A percentile compares a stretch with the other conserved stretches of the same genome.
phyloP scores from a whole-genome alignment of 768 basidiomycete species.

The Phylloporus sp. region DNA sequence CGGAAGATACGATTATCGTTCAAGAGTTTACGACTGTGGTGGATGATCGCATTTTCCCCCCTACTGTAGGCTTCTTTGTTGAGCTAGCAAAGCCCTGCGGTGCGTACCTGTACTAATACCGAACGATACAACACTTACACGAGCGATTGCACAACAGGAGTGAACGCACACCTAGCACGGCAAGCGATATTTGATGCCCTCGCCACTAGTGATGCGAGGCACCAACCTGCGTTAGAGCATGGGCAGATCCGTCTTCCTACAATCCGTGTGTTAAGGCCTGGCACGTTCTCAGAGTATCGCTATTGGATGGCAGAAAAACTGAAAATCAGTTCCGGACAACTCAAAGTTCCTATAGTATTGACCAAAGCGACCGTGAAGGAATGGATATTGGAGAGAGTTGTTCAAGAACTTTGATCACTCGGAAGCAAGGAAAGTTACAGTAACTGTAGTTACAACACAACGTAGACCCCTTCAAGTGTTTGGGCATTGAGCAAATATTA shows the following conservation, averaged over 20 bases:
- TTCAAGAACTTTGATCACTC: conserved; percentile 9
- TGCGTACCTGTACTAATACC: not conserved
- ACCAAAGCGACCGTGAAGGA: not conserved
- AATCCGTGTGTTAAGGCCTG: conserved; percentile 16
- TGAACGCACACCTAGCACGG: not conserved
- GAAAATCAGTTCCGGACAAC: conserved; percentile 4
- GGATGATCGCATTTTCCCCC: conserved; percentile 7
- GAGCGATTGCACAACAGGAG: conserved; percentile 2
- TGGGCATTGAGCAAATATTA: too few species aligned
- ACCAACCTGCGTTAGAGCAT: not conserved
- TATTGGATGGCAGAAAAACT: conserved; percentile 4
- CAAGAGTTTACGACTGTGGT: conserved; percentile 14
- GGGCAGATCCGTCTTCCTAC: conserved; percentile 13
- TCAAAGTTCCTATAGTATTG: conserved; percentile 14
- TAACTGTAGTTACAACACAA: too few species aligned
- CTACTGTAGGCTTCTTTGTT: conserved; percentile 13
- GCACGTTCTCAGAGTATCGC: conserved; percentile 20
- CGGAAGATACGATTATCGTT: conserved; percentile 2
- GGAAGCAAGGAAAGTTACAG: too few species aligned
- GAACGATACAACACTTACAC: not conserved
- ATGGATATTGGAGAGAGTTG: conserved; percentile 18
- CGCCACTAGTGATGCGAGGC: not conserved
- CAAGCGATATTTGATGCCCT: conserved; percentile 11
- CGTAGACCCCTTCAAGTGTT: too few species aligned
- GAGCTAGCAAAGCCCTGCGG: conserved; percentile 13